phyloP scores from a whole-genome alignment of 768 basidiomycete genomes.

The Sporobolomyces pararoseus region DNA sequence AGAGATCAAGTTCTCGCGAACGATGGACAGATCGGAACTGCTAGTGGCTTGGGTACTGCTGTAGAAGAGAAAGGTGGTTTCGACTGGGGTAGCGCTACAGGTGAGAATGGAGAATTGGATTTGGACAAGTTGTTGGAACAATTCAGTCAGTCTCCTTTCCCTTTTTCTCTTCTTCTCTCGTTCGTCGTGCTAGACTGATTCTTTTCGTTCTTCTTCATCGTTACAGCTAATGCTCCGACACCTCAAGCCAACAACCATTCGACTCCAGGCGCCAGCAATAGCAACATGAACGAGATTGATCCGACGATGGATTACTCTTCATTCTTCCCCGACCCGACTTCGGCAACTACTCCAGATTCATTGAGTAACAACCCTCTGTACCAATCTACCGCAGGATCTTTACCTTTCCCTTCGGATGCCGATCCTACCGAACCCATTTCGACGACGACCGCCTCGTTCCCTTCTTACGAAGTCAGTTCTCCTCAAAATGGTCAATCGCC shows the following conservation, averaged over 20 bases:
- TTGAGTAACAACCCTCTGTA: background rate
- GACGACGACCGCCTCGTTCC: no score
- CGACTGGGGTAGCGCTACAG: conserved; percentile 6
- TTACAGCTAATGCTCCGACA: background rate
- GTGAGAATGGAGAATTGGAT: conserved; percentile 23
- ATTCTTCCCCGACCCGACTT: conserved; percentile 6
- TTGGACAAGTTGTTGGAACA: conserved; percentile 38
- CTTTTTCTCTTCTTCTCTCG: background rate
- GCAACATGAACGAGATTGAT: background rate
- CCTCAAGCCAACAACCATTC: background rate
- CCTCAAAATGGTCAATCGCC: background rate
- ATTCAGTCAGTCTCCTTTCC: conserved; percentile 16
- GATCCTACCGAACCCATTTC: background rate
- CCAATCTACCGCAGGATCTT: background rate
- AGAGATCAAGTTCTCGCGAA: conserved; percentile 25
- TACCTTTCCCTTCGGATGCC: background rate
- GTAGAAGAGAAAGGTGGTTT: conserved; percentile 13
- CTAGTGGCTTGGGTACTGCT: conserved; percentile 10
- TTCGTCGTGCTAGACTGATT: background rate
- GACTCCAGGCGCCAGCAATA: no score
- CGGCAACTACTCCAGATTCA: conserved; percentile 3
- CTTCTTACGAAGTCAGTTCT: conserved; percentile 18
- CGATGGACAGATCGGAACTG: conserved; percentile 3
- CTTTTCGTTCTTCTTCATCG: background rate
- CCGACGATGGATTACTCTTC: conserved; percentile 26